Evolutionary conservation across 495 filamentous ascomycete species (phyloP).

Genomic region (Penicillium egyptiacum): DNA sequence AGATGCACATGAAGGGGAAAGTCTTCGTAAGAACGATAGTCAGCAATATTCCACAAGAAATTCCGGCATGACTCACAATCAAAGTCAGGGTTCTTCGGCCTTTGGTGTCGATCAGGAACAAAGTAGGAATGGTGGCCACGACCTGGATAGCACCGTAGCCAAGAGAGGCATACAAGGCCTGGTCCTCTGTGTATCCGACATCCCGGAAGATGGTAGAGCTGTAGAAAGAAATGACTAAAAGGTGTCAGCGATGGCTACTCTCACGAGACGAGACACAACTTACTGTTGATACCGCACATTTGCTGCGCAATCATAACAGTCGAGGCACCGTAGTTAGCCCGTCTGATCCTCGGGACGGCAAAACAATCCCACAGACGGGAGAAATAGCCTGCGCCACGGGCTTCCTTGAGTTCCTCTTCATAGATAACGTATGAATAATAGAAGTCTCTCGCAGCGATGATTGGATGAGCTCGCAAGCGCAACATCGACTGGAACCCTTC

Average conservation of each 20-base stretch:
- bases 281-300: conserved; percentile 48
- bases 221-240: conserved; percentile 76
- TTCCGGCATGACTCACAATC: conserved; percentile 29
- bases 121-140: conserved; percentile 66
- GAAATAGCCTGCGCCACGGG: conserved; percentile 49
- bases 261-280: conserved; percentile 21
- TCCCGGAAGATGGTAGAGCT: conserved; percentile 67
- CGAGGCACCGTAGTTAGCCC: conserved; percentile 61
- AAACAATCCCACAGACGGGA: conserved; percentile 60
- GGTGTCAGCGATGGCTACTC: conserved; percentile 1
- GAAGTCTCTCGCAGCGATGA: conserved; percentile 36
- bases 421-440: conserved; percentile 57
- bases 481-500: conserved; percentile 56
- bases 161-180: conserved; percentile 67
- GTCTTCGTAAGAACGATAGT: conserved; percentile 62
- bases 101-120: conserved; percentile 74
- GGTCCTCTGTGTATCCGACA: conserved; percentile 51
- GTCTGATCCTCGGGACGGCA: conserved; percentile 60
- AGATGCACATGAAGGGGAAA: conserved; percentile 75
- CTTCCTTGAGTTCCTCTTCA: conserved; percentile 47
- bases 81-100: conserved; percentile 64
- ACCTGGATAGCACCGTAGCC: conserved; percentile 66
- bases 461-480: conserved; percentile 53
- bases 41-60: background rate
- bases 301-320: conserved; percentile 64